Base-by-base conservation (phyloP, 148 eudicot genomes). In the Arbutus unedo region DNA sequence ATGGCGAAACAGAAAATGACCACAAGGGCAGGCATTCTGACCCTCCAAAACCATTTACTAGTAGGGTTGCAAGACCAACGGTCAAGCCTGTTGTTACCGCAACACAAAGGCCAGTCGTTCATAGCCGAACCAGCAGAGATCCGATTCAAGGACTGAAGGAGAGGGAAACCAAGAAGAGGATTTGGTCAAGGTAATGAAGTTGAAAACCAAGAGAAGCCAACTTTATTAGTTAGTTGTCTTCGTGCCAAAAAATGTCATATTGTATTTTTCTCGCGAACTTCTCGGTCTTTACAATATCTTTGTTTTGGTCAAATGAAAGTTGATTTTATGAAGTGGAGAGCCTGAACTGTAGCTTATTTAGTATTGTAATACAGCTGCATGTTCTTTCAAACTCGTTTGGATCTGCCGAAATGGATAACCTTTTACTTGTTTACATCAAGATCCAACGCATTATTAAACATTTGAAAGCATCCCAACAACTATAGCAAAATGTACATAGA, bases 21-120 rank as follows among this genome's bases (percentile, higher is more conserved):
- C 86, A 86, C 68, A 93, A 68, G 84, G 85, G 91, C 74, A 85
- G 99, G 79, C 89, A 89, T 81, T 93, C 95, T 0, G 98, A 96
- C 79, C 97, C 97, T 3, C 89, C 92, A 23, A 91, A 64, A 81
- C 90, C 91, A 18, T 57, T 81, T 64, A 5, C 81, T 5, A 88
- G 93, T 5, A 88, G 93, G 50, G n/a, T 76, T 76, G 77, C 84
- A 62, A 86, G 87, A 83, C 85, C 87, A 23, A 85, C 86, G 19
- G 82, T 80, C 18, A 90, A 88, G 83, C 90, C 95, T 38, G 80
- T 74, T 10, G 81, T 74, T 14, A 80, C 87, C 0, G 43, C 81
- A 51, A 70, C 88, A 74, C 93, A 88, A 68, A 88, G 87, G 83
- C 92, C 90, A 1, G 11, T 81, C 4, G 77, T 25, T 62, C 91